Conservation (phyloP, 2,329 filamentous ascomycete genomes). For the Xylariales sp. region DNA sequence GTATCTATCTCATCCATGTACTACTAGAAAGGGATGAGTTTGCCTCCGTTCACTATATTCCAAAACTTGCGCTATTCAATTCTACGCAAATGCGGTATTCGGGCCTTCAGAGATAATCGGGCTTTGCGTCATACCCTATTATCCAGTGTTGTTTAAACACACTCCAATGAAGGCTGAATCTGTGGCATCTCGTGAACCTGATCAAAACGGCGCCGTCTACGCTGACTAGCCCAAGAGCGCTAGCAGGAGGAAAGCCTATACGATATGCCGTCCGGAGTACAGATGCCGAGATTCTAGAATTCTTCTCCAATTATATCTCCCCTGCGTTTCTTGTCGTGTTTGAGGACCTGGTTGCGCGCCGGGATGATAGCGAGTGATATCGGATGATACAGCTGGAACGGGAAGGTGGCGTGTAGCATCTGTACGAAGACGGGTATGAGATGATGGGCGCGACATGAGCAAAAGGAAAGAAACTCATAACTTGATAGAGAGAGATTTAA, state of each 20-base stretch:
- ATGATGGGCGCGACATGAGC: not conserved
- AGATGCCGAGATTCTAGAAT: conserved; percentile 22
- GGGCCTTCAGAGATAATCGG: not conserved
- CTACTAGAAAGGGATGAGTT: not conserved
- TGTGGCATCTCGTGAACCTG: not conserved
- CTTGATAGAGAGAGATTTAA: not conserved
- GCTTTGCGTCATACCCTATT: not conserved
- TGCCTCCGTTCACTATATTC: not conserved
- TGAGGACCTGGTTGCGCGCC: conserved; percentile 21
- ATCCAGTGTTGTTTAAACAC: not conserved
- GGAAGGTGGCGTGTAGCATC: conserved; percentile 26
- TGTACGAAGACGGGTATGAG: not conserved
- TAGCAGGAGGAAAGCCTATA: not conserved
- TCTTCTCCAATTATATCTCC: conserved; percentile 19
- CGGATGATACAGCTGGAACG: conserved; percentile 27
- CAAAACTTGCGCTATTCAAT: not conserved
- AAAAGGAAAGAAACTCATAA: no score
- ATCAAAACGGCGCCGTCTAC: not conserved
- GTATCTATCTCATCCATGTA: not conserved
- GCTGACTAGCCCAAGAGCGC: not conserved
- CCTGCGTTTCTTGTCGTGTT: conserved; percentile 28
- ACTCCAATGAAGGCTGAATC: not conserved
- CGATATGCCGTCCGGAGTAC: conserved; percentile 10
- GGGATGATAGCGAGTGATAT: conserved; percentile 21
- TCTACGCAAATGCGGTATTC: not conserved